These are phyloP conservation scores for Eucalyptus regnans DNA, from an alignment of 345 rosid genomes.

Conservation along the genomic window DNA sequence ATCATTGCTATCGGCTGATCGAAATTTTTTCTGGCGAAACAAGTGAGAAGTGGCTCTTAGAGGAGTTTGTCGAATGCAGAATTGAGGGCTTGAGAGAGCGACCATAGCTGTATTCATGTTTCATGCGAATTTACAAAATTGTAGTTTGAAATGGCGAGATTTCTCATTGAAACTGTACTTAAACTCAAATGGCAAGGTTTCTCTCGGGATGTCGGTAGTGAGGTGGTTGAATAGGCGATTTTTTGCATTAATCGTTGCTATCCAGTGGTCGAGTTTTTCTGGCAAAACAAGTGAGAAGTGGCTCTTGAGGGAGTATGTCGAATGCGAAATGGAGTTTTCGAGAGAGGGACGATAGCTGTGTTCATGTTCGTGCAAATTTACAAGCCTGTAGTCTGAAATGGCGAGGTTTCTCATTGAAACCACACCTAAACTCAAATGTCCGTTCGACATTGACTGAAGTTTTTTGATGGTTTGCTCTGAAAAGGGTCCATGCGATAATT, in stretches of 20 bases:
- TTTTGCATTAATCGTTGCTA: neutral
- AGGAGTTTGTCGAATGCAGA: neutral
- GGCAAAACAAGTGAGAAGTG: neutral
- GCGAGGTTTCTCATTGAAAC: neutral
- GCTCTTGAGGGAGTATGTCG: neutral
- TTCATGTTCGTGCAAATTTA: neutral
- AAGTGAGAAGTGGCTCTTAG: neutral
- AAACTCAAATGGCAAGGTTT: neutral
- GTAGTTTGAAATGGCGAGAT: neutral
- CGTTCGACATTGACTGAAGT: neutral
- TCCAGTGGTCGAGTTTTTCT: neutral
- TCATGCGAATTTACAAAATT: neutral
- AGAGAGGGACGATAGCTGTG: neutral
- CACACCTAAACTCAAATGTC: neutral
- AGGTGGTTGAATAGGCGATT: neutral
- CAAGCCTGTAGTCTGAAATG: neutral
- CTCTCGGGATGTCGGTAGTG: neutral
- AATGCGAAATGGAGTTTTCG: neutral
- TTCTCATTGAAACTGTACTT: neutral
- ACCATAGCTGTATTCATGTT: neutral
- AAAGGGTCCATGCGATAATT: neutral
- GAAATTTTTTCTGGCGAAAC: neutral
- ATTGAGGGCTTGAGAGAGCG: neutral
- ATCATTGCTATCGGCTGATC: neutral
- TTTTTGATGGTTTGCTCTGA: neutral